Percentiles rank a stretch among this genome's conserved stretches.
These are phyloP conservation scores for Truncatella angustata DNA, from an alignment of 2,329 filamentous ascomycete species.

Conservation along the genomic window DNA sequence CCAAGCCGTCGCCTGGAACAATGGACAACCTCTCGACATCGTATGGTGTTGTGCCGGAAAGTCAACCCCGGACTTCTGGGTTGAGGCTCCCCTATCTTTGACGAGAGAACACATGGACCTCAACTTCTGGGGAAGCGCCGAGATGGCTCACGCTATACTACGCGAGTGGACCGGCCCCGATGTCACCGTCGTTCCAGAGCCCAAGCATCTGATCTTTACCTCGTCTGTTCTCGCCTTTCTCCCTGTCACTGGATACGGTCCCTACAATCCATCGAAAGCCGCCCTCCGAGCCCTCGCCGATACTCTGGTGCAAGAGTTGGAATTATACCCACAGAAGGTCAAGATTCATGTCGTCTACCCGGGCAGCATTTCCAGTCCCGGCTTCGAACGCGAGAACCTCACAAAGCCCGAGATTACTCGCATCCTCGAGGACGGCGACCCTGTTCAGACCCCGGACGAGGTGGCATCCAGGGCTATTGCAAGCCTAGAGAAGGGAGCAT, in stretches of 20 bases:
- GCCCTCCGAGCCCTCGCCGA: slow-evolving; percentile 83
- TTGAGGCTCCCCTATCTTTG: slow-evolving; percentile 66
- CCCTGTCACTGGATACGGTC: slow-evolving; percentile 75
- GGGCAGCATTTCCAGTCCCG: slow-evolving; percentile 76
- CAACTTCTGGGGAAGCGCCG: slow-evolving; percentile 84
- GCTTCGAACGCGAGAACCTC: slow-evolving; percentile 71
- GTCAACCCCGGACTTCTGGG: slow-evolving; percentile 71
- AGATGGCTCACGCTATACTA: slow-evolving; percentile 80
- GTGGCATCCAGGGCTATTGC: slow-evolving; percentile 70
- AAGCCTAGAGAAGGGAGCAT: slow-evolving; percentile 78
- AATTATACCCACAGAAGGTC: slow-evolving; percentile 82
- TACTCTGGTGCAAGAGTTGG: slow-evolving; percentile 76
- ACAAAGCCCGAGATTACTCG: slow-evolving; percentile 80
- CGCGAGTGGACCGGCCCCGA: slow-evolving; percentile 66
- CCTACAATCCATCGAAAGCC: slow-evolving; percentile 82
- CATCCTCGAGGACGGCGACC: slow-evolving; percentile 79
- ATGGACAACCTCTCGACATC: slow-evolving; percentile 70
- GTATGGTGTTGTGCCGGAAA: slow-evolving; percentile 89
- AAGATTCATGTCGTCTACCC: slow-evolving; percentile 81
- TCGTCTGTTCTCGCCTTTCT: slow-evolving; percentile 74
- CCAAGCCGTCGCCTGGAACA: slow-evolving; percentile 78
- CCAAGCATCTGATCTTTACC: slow-evolving; percentile 85
- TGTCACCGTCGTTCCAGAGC: slow-evolving; percentile 41
- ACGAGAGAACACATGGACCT: slow-evolving; percentile 83
- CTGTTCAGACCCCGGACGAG: slow-evolving; percentile 71